Conservation (phyloP, 306 rosid species). For the Inga leiocalycina region DNA sequence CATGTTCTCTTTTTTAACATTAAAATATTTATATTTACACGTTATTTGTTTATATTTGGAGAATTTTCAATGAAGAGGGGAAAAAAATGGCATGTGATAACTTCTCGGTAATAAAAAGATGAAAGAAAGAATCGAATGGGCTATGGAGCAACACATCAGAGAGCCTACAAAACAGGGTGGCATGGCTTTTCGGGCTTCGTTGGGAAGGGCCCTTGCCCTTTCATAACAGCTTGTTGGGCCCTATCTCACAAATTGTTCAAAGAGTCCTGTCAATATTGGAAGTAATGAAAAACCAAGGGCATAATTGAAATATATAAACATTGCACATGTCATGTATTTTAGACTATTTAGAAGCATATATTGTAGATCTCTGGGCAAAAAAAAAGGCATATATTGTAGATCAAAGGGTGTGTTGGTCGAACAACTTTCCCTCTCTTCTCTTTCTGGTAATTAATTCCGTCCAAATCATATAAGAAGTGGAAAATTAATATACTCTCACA, state of each 20-base stretch:
- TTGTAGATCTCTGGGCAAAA: too few species aligned
- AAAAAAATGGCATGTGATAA: neutral
- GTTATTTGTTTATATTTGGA: neutral
- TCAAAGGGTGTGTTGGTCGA: too few species aligned
- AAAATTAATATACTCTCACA: too few species aligned
- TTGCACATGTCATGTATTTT: too few species aligned
- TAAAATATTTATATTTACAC: neutral
- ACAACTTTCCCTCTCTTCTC: too few species aligned
- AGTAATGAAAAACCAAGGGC: too few species aligned
- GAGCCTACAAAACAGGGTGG: neutral
- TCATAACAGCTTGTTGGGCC: neutral
- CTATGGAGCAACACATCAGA: slow-evolving; percentile 1
- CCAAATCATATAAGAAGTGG: too few species aligned
- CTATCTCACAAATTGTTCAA: neutral
- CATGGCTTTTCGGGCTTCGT: slow-evolving; percentile 14
- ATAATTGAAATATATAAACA: too few species aligned
- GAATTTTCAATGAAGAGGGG: neutral
- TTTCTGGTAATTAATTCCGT: too few species aligned
- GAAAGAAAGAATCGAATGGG: neutral
- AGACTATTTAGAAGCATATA: too few species aligned
- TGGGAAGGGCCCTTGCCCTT: slow-evolving; percentile 11
- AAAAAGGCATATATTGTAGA: too few species aligned
- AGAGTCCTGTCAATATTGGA: too few species aligned
- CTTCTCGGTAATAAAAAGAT: neutral
- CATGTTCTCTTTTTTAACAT: neutral